phyloP scores from a whole-genome alignment of 192 early-diverging fungal species.

The Borealophlyctis nickersoniae region DNA sequence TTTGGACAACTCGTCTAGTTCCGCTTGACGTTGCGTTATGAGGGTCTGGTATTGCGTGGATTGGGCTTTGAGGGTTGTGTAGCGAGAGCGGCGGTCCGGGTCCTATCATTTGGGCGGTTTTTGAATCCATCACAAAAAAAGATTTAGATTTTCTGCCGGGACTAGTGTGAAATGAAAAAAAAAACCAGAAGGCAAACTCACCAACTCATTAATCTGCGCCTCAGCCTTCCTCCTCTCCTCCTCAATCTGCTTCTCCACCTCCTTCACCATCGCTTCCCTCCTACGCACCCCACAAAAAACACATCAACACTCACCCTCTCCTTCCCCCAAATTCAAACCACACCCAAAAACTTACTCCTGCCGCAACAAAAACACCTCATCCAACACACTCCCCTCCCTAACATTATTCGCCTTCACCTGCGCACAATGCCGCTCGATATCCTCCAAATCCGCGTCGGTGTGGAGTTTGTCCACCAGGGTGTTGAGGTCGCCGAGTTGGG shows the following conservation, averaged over 20 bases:
- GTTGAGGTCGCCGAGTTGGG: conserved; percentile 55
- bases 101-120: background rate
- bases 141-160: too few species aligned
- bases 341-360: conserved; percentile 36
- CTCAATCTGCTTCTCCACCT: conserved; percentile 48
- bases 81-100: conserved; percentile 21
- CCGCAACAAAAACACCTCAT: conserved; percentile 50
- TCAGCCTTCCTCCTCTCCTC: conserved; percentile 46
- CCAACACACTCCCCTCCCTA: conserved; percentile 36
- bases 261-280: conserved; percentile 43
- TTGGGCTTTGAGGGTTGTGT: conserved; percentile 39
- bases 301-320: too few species aligned
- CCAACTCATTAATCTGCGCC: conserved; percentile 44
- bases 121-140: too few species aligned
- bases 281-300: conserved; percentile 19
- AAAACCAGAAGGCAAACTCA: conserved; percentile 1
- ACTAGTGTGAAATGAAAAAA: background rate
- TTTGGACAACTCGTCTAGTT: conserved; percentile 34
- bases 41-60: conserved; percentile 34
- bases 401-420: conserved; percentile 50
- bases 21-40: conserved; percentile 31
- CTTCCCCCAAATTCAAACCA: too few species aligned
- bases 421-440: conserved; percentile 49
- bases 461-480: conserved; percentile 56
- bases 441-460: conserved; percentile 55